Conservation (phyloP, 2,329 filamentous ascomycete species). For the Fusarium sp. region DNA sequence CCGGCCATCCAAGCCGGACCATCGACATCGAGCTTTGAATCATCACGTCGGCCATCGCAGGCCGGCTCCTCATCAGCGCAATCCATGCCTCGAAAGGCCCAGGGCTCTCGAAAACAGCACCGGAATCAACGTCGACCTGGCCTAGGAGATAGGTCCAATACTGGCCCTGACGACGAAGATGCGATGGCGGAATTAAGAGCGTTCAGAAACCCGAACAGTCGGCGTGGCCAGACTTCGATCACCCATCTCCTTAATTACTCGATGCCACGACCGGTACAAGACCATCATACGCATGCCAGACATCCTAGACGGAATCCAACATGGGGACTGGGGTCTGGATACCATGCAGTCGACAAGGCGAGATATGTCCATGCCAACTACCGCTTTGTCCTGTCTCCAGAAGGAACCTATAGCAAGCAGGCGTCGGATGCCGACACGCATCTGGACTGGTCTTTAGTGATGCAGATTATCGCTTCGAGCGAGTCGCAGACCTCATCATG, state of each 20-base stretch:
- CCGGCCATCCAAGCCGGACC: constrained; percentile 55
- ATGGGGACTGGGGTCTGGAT: constrained; percentile 88
- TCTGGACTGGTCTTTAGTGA: constrained; percentile 88
- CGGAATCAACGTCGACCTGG: constrained; percentile 81
- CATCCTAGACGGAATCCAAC: constrained; percentile 78
- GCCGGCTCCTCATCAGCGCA: constrained; percentile 48
- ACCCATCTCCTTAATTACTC: constrained; percentile 96
- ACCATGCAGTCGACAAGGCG: constrained; percentile 91
- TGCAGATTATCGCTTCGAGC: constrained; percentile 91
- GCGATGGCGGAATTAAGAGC: constrained; percentile 82
- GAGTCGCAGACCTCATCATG: constrained; percentile 91
- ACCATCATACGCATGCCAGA: constrained; percentile 64
- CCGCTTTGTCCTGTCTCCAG: constrained; percentile 91
- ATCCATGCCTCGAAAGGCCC: constrained; percentile 76
- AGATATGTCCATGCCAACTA: constrained; percentile 96
- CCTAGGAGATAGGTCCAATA: constrained; percentile 50
- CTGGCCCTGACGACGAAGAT: constrained; percentile 79
- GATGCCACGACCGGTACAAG: constrained; percentile 77
- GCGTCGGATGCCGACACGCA: constrained; percentile 88
- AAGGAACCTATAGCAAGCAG: constrained; percentile 82
- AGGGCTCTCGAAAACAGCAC: constrained; percentile 84
- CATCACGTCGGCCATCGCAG: constrained; percentile 60
- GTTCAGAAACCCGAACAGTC: constrained; percentile 69
- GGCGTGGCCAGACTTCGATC: constrained; percentile 95
- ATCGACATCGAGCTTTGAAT: constrained; percentile 62